Evolutionary conservation across 768 basidiomycete genomes (phyloP), one percentile per base, ranked within the genome.

Genomic region (Plicaturopsis crispa): DNA sequence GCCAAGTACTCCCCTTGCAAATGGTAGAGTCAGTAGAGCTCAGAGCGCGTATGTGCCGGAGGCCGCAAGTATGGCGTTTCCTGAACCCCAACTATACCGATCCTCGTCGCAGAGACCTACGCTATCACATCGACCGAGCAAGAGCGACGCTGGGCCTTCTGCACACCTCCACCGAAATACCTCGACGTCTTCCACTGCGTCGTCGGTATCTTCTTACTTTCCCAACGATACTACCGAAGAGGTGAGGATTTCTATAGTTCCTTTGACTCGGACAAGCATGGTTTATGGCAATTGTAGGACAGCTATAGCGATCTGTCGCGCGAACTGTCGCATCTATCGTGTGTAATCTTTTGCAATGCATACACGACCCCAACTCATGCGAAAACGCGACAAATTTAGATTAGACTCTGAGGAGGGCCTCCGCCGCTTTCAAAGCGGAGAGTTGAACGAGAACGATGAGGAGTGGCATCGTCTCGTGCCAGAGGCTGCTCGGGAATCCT

Each of bases 391-490:
- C 33, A 17, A 21, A 11, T n/a, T n/a, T n/a, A n/a, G n/a, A n/a
- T 60, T 84, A 20, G 64, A 74, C 34, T 73, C 76, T 12, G 78
- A 79, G 40, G 81, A 83, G 49, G 72, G 69, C 19, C 54, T 91
- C 14, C 62, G 60, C 33, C 72, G 66, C 14, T 89, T 90, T 51
- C 88, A 91, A 53, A 57, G 63, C 0, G 81, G 80, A 24, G 60
- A 76, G 40, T 61, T 89, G 3, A 53, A 67, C 2, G 81, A 79
- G 33, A 67, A 63, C n/a, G 78, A 90, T 43, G 75, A 82, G 56
- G 85, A 86, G 35, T 97, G 93, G 94, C 69, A 84, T 50, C 65
- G 72, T 21, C 74, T 91, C 6, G 84, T 93, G 2, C 80, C 89
- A 1, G 50, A 62, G n/a, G 76, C 76, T 48, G 77, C 90, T 0